Evolutionary conservation across 2,329 filamentous ascomycete species (phyloP), one percentile per base, ranked within the genome.

Genomic region (Teratosphaeria viscida): DNA sequence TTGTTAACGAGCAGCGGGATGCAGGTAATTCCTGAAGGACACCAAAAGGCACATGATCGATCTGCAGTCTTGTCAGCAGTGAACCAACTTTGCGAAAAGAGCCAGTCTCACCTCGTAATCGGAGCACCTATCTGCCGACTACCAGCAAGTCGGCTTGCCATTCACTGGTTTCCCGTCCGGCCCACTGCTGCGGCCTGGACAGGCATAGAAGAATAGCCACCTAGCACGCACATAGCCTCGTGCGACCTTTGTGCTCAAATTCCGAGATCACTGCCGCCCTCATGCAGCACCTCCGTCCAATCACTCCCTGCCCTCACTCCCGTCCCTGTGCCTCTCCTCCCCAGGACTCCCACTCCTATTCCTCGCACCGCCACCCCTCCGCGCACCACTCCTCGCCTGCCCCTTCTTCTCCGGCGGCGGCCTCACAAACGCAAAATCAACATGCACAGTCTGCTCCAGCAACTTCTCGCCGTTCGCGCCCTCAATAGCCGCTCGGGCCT

Each of bases 391-490:
- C 14, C 56, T 19, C 10, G 39, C 57, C 16, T 39, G 29, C 23
- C 49, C 59, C 23, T n/a, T 52, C 53, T 85, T 85, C 59, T 78
- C 81, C 19, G 86, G 87, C 16, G 89, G 89, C 60, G 89, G 89
- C 55, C 89, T 79, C 61, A 94, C 89, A 71, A 94, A 94, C 1
- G 89, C 90, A 74, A 91, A 94, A 76, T 94, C 89, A 62, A 92
- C 89, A 61, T 82, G 78, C 64, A 94, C 82, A 7, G 86, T 90
- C 79, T 94, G 89, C 67, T 94, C 89, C 53, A 94, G 82, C 59
- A 94, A 78, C 74, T 92, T 89, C 52, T 85, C 84, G 63, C 85
- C 79, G 73, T 94, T 83, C n/a, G 87, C 87, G 67, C 85, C 86
- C 72, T 90, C 85, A 69, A 94, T 90, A 53, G 89, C 89, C n/a